Evolutionary conservation across 139 green algal species (phyloP), one percentile per base, ranked within the genome.

Genomic region (Chlamydomonas sphaeroides): DNA sequence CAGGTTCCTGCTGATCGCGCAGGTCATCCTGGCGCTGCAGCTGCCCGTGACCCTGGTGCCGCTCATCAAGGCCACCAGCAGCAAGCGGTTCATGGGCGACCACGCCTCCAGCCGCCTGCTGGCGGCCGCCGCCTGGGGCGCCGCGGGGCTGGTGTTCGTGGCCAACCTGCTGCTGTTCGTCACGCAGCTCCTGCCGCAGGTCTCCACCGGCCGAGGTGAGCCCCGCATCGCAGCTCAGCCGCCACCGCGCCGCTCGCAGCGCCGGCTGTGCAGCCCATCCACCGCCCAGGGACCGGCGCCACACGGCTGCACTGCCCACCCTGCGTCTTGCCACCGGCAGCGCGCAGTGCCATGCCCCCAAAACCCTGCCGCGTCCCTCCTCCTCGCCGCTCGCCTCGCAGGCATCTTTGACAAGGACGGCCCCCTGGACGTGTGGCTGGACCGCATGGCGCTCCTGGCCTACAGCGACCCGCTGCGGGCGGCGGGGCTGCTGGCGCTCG

Each of bases 31-130:
- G 69, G 88, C 90, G 25, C 85, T 93, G 68, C 88, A 93, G 73
- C 85, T 93, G 32, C 90, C 90, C 39, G 90, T 93, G 71, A 90
- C 88, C 2, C 79, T 93, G 0, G 85, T 93, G 38, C 90, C 90
- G 25, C 87, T 93, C 17, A 93, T 93, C 78, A 93, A 93, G 82
- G 84, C 87, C 61, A 93, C 90, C 49, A 90, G 83, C 49, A 79
- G 74, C 33, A 23, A 21, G 18, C 41, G 48, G 36, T 78, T 90
- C n/a, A 93, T 93, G 90, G 90, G 88, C 2, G 30, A 25, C 4
- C 85, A 92, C 80, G 72, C 65, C 33, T 89, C 86, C 79, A 87
- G 75, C 65, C 38, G 41, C 26, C 51, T 87, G 21, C 33, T 85
- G 61, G 84, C 85, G 26, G 51, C 59, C 11, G 72, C 67, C 14